Conservation (phyloP, 257 asterid species). For the Rubia yunnanensis region DNA sequence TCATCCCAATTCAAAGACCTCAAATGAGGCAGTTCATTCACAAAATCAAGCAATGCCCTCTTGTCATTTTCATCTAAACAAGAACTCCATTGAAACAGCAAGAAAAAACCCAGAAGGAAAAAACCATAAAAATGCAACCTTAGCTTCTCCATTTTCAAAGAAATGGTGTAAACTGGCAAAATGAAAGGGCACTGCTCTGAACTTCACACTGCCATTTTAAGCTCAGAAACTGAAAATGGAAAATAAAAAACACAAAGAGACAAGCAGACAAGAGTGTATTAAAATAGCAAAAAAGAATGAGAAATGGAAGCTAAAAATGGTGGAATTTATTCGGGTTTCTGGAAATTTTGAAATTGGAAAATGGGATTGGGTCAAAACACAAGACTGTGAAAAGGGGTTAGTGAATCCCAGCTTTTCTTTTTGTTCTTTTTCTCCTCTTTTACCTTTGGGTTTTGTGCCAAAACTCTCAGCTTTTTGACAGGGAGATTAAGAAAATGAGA, state of each 20-base stretch:
- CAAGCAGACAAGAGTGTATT: constrained; percentile 10
- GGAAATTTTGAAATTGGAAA: constrained; percentile 43
- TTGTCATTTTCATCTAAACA: constrained; percentile 52
- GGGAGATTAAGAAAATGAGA: constrained; percentile 21
- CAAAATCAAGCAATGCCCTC: constrained; percentile 68
- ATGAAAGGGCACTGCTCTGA: constrained; percentile 9
- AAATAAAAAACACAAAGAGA: constrained; percentile 8
- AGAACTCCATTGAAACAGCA: constrained; percentile 19
- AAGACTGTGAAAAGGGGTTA: constrained; percentile 13
- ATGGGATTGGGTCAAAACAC: constrained; percentile 21
- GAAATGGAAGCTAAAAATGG: constrained; percentile 18
- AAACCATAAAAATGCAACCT: constrained; percentile 20
- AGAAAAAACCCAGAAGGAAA: constrained; percentile 29
- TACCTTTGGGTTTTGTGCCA: constrained; percentile 29
- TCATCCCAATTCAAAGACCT: constrained; percentile 53
- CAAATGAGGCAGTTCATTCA: constrained; percentile 37
- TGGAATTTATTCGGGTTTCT: constrained; percentile 38
- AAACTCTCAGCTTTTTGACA: constrained; percentile 12
- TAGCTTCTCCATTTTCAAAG: constrained; percentile 34
- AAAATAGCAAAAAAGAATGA: neutral
- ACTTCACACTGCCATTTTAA: constrained; percentile 5
- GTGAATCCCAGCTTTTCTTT: constrained; percentile 33
- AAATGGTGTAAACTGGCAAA: neutral
- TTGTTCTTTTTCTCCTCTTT: constrained; percentile 37
- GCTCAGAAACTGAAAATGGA: constrained; percentile 9